Evolutionary conservation across 1,284 basidiomycete species (phyloP).

Genomic region (Ceraceosorus bombacis): DNA sequence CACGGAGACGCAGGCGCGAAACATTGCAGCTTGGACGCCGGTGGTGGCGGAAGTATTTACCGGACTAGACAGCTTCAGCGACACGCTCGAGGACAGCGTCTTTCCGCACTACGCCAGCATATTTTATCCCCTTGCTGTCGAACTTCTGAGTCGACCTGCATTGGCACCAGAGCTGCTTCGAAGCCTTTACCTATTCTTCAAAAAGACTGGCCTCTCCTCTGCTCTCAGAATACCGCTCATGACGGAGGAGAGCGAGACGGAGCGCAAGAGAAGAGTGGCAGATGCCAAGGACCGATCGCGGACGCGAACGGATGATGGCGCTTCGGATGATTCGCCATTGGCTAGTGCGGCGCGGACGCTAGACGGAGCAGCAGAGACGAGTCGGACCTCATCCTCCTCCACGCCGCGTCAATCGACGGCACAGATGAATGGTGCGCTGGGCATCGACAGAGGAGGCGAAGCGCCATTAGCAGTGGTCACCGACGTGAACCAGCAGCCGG

Average conservation of each 20-base stretch:
- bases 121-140: constrained; percentile 44
- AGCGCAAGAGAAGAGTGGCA: constrained; percentile 1
- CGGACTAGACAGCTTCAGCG: constrained; percentile 80
- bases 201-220: neutral
- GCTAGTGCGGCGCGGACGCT: too few relatives aligned
- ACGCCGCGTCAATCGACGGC: too few relatives aligned
- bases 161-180: constrained; percentile 9
- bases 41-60: constrained; percentile 88
- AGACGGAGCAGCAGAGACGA: too few relatives aligned
- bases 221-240: constrained; percentile 3
- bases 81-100: constrained; percentile 50
- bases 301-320: too few relatives aligned
- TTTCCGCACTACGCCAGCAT: constrained; percentile 28
- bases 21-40: constrained; percentile 94
- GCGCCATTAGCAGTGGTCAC: too few relatives aligned
- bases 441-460: too few relatives aligned
- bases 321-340: too few relatives aligned
- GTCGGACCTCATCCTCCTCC: too few relatives aligned
- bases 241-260: constrained; percentile 4
- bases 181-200: constrained; percentile 2
- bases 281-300: constrained; percentile 2
- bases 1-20: constrained; percentile 84
- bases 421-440: too few relatives aligned
- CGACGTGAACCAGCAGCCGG: too few relatives aligned
- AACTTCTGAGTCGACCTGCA: constrained; percentile 26